These are phyloP conservation scores for Boletus reticuloceps DNA, from an alignment of 768 basidiomycete genomes.

Conservation along the genomic window DNA sequence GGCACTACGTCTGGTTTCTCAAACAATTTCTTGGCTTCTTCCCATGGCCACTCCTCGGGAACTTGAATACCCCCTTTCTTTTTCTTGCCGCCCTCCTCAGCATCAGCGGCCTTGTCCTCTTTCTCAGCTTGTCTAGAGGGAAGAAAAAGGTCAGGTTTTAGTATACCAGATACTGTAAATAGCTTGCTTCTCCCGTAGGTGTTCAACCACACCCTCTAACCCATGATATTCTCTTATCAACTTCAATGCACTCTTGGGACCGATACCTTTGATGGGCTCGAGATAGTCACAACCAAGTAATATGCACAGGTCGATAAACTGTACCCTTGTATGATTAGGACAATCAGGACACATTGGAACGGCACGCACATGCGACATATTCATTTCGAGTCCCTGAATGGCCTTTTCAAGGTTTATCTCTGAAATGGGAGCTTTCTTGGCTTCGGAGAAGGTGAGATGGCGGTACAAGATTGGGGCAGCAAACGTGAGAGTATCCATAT, in stretches of 20 bases:
- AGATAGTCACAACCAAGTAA: constrained; percentile 98
- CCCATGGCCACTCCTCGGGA: constrained; percentile 97
- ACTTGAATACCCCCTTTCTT: constrained; percentile 76
- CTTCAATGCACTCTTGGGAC: constrained; percentile 94
- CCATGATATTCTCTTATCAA: constrained; percentile 79
- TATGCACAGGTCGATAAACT: constrained; percentile 97
- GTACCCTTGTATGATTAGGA: constrained; percentile 5
- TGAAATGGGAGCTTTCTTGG: constrained; percentile 93
- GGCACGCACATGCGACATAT: constrained; percentile 73
- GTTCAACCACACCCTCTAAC: constrained; percentile 70
- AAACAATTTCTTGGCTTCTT: constrained; percentile 90
- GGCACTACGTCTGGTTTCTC: constrained; percentile 86
- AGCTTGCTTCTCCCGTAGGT: constrained; percentile 73
- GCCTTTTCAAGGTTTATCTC: constrained; percentile 84
- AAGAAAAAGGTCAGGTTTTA: background rate
- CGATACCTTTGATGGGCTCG: constrained; percentile 96
- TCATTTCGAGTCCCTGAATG: constrained; percentile 87
- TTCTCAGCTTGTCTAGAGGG: constrained; percentile 37
- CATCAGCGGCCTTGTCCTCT: constrained; percentile 40
- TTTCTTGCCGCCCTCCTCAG: constrained; percentile 38
- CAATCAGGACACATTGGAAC: background rate
- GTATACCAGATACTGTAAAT: background rate
- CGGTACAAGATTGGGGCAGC: constrained; percentile 87
- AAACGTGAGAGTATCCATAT: constrained; percentile 99
- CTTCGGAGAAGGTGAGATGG: constrained; percentile 97